A percentile compares a stretch with the other conserved stretches of the same genome.
Evolutionary conservation across 148 eudicot genomes (phyloP).

Genomic region (Nepenthes mirabilis): DNA sequence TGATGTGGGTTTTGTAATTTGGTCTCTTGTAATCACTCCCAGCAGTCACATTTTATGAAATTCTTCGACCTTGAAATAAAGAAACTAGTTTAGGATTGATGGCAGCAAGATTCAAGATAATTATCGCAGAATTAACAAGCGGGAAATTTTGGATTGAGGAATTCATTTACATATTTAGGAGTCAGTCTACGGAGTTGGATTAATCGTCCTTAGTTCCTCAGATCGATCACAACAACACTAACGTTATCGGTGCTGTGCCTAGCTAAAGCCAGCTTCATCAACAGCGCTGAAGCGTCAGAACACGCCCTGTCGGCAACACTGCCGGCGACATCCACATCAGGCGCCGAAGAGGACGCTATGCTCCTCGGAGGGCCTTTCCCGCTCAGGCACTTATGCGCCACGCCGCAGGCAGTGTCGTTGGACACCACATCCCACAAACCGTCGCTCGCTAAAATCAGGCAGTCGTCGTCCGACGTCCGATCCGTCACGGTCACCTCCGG

Average conservation of each 20-base stretch:
- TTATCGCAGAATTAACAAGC: too few species aligned
- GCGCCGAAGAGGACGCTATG: constrained; percentile 35
- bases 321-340: constrained; percentile 11
- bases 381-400: constrained; percentile 29
- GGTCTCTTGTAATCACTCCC: too few species aligned
- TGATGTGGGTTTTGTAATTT: too few species aligned
- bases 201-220: constrained; percentile 10
- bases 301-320: constrained; percentile 23
- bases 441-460: constrained; percentile 35
- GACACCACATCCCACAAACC: constrained; percentile 51
- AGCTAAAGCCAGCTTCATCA: constrained; percentile 53
- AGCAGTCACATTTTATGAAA: too few species aligned
- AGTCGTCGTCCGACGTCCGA: constrained; percentile 21
- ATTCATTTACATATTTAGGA: too few species aligned
- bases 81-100: too few species aligned
- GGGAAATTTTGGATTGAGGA: too few species aligned
- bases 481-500: constrained; percentile 30
- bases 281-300: constrained; percentile 37
- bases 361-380: constrained; percentile 20
- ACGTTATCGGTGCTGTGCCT: constrained; percentile 49
- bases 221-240: constrained; percentile 52
- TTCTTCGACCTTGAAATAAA: too few species aligned
- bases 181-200: background rate
- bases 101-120: too few species aligned
- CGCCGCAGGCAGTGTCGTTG: constrained; percentile 25